A percentile compares a stretch with the other conserved stretches of the same genome.
These are phyloP conservation scores for Syzygium oleosum DNA, from an alignment of 345 rosid genomes.

Conservation along the genomic window DNA sequence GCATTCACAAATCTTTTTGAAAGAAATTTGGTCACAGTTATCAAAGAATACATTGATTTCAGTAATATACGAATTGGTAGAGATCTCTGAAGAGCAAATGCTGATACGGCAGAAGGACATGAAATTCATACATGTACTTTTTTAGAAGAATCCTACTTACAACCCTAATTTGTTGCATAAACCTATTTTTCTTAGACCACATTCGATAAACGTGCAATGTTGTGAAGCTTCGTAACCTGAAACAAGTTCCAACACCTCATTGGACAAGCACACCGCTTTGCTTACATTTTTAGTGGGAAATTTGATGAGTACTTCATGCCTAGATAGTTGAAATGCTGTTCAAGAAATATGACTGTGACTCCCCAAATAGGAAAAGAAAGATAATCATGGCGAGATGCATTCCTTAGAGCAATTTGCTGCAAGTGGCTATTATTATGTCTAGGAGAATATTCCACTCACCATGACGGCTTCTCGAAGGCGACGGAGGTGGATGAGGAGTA, in stretches of 20 bases:
- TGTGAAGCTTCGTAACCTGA: neutral
- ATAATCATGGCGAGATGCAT: neutral
- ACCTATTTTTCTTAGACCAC: neutral
- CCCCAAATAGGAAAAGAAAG: neutral
- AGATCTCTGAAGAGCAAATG: neutral
- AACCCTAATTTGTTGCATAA: neutral
- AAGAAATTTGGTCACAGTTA: neutral
- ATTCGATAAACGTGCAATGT: neutral
- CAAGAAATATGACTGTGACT: neutral
- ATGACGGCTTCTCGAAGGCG: neutral
- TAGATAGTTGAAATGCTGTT: neutral
- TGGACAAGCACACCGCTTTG: neutral
- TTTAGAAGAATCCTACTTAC: neutral
- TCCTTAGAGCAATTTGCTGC: neutral
- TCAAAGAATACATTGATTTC: neutral
- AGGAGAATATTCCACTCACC: neutral
- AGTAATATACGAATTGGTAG: neutral
- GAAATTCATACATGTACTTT: neutral
- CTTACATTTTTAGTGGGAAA: neutral
- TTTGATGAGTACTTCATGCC: neutral
- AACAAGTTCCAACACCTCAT: neutral
- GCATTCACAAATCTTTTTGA: neutral
- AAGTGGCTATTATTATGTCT: neutral
- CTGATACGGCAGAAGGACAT: neutral
- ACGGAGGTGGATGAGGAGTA: neutral